phyloP scores from a whole-genome alignment of 2,329 filamentous ascomycete species.

The Bipolaris bicolor region DNA sequence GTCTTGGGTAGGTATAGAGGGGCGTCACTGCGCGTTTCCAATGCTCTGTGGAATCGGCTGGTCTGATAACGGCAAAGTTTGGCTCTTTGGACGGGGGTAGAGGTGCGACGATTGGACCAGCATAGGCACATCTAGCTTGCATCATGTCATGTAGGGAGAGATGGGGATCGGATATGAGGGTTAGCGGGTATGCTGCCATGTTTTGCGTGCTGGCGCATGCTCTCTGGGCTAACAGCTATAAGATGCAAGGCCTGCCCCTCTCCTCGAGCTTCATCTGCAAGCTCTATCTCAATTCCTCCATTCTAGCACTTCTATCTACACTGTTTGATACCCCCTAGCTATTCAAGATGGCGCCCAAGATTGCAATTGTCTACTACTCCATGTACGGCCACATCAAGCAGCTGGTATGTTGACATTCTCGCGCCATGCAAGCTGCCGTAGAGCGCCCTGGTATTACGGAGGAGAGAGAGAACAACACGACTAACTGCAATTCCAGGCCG shows the following conservation, averaged over 20 bases:
- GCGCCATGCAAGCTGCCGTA: background rate
- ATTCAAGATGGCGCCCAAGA: constrained; percentile 78
- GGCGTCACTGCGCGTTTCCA: constrained; percentile 1
- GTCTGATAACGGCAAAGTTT: constrained; percentile 4
- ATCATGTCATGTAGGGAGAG: constrained; percentile 6
- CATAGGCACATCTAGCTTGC: background rate
- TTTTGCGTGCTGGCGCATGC: background rate
- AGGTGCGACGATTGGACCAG: background rate
- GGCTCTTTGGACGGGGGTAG: background rate
- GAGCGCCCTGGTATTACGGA: background rate
- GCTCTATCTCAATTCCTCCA: background rate
- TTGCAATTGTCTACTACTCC: constrained; percentile 79
- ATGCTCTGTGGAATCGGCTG: background rate
- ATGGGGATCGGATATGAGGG: constrained; percentile 1
- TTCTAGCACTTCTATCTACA: background rate
- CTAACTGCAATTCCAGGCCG: constrained; percentile 64
- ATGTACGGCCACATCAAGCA: constrained; percentile 47
- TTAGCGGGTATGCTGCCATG: background rate
- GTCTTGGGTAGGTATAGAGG: constrained; percentile 1
- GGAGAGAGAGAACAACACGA: constrained; percentile 5
- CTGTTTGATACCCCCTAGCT: constrained; percentile 23
- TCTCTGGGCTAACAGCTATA: constrained; percentile 2
- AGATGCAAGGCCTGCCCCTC: background rate
- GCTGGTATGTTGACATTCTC: constrained; percentile 32
- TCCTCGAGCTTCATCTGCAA: background rate